These are phyloP conservation scores for Cryptococcus depauperatus DNA, from an alignment of 1,284 basidiomycete species.

Conservation along the genomic window DNA sequence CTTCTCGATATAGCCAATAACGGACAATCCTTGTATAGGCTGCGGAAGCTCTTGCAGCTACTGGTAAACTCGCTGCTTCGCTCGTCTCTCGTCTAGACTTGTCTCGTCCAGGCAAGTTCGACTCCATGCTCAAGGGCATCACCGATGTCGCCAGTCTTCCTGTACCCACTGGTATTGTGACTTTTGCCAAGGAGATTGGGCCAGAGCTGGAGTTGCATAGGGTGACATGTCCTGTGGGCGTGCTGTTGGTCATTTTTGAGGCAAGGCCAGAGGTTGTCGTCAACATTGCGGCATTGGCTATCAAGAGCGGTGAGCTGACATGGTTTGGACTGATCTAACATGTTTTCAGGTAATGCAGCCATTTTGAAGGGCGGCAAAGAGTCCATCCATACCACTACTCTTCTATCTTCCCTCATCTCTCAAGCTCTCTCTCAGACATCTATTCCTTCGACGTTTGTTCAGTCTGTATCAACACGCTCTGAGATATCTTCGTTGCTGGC, in stretches of 20 bases:
- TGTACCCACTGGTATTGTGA: conserved; percentile 77
- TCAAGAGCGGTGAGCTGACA: conserved; percentile 72
- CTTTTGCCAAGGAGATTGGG: conserved; percentile 81
- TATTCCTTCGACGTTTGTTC: conserved; percentile 74
- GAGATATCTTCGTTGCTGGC: conserved; percentile 80
- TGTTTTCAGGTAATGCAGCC: conserved; percentile 68
- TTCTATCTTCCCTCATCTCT: conserved; percentile 72
- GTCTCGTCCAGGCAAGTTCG: conserved; percentile 79
- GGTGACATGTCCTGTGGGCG: conserved; percentile 94
- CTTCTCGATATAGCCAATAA: not conserved
- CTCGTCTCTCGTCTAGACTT: conserved; percentile 83
- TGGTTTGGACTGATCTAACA: not conserved
- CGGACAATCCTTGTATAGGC: conserved; percentile 48
- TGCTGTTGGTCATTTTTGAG: conserved; percentile 94
- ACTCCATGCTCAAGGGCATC: conserved; percentile 84
- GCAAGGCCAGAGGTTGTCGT: conserved; percentile 96
- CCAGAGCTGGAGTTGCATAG: conserved; percentile 81
- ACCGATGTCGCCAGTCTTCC: conserved; percentile 75
- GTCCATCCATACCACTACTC: conserved; percentile 64
- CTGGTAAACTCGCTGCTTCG: conserved; percentile 73
- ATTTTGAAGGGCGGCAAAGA: conserved; percentile 97
- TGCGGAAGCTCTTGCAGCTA: conserved; percentile 65
- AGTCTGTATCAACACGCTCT: conserved; percentile 84
- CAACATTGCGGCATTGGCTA: conserved; percentile 90
- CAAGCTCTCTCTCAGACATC: conserved; percentile 63